These are phyloP conservation scores for Discostella stelligera DNA, from an alignment of 352 stramenopile species.

Conservation along the genomic window DNA sequence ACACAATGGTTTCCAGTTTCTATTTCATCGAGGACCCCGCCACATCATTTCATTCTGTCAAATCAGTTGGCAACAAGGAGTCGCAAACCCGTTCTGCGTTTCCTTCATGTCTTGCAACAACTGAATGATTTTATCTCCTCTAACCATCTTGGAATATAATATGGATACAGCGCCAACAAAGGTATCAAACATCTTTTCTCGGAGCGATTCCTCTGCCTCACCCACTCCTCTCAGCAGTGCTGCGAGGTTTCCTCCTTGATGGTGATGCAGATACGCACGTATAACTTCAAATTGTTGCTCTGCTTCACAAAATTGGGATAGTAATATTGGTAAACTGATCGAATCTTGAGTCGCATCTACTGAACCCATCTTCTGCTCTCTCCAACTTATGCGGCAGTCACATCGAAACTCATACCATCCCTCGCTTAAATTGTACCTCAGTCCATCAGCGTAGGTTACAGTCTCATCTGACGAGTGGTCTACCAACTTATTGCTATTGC, in stretches of 20 bases:
- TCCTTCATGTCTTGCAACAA: slow-evolving; percentile 57
- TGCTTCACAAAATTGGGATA: slow-evolving; percentile 16
- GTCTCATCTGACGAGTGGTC: slow-evolving; percentile 7
- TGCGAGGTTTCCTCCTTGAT: slow-evolving; percentile 61
- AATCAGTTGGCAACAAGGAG: slow-evolving; percentile 16
- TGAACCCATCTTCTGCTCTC: slow-evolving; percentile 9
- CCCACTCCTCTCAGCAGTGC: slow-evolving; percentile 13
- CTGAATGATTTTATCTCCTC: slow-evolving; percentile 50
- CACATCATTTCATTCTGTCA: slow-evolving; percentile 5
- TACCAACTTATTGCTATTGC: background rate
- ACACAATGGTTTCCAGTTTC: too few species aligned
- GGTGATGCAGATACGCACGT: slow-evolving; percentile 44
- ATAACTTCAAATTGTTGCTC: slow-evolving; percentile 44
- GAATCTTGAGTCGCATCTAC: background rate
- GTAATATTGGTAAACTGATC: slow-evolving; percentile 20
- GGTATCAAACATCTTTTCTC: slow-evolving; percentile 26
- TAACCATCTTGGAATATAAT: slow-evolving; percentile 69
- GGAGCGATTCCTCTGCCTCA: slow-evolving; percentile 2
- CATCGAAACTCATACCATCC: slow-evolving; percentile 79
- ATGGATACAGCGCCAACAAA: slow-evolving; percentile 60
- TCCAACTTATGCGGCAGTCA: slow-evolving; percentile 26
- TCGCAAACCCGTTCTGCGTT: slow-evolving; percentile 30
- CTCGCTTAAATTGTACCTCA: slow-evolving; percentile 66
- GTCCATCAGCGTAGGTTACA: slow-evolving; percentile 69
- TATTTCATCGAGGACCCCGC: too few species aligned